Evolutionary conservation across 352 stramenopile genomes (phyloP).

Genomic region (Aphanomyces astaci): DNA sequence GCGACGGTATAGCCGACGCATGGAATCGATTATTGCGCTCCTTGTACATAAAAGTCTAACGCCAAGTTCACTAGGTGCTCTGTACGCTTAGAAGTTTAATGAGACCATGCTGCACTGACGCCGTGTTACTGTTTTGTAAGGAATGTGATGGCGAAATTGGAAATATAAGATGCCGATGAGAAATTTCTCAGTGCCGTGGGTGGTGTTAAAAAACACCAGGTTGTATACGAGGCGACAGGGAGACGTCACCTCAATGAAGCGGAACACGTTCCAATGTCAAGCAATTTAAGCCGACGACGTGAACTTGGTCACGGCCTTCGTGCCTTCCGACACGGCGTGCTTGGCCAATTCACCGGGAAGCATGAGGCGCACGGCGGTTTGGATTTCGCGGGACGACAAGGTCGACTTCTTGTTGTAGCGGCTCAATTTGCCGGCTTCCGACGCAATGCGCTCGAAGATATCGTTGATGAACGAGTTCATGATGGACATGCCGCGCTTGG

Average conservation of each 20-base stretch:
- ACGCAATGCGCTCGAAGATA: constrained; percentile 97
- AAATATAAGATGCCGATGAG: neutral
- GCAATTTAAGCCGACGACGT: constrained; percentile 72
- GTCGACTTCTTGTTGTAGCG: constrained; percentile 99
- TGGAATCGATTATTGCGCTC: no score
- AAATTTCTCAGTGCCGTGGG: constrained; percentile 27
- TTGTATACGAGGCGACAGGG: constrained; percentile 7
- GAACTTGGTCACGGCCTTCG: constrained; percentile 94
- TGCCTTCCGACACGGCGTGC: constrained; percentile 95
- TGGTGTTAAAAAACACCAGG: constrained; percentile 86
- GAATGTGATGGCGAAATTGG: no score
- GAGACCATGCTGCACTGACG: no score
- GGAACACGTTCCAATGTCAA: neutral
- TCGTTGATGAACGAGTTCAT: constrained; percentile 99
- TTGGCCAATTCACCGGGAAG: constrained; percentile 96
- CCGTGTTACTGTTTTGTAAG: no score
- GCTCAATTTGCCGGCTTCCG: constrained; percentile 92
- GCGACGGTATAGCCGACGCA: no score
- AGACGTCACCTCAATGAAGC: neutral
- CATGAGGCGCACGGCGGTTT: constrained; percentile 93
- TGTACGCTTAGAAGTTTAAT: no score
- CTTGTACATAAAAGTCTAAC: no score
- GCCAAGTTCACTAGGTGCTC: no score
- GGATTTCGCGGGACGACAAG: constrained; percentile 93
- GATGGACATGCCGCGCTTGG: constrained; percentile 96